Evolutionary conservation across 2,329 filamentous ascomycete species (phyloP).

Genomic region (Erysiphe pulchra): DNA sequence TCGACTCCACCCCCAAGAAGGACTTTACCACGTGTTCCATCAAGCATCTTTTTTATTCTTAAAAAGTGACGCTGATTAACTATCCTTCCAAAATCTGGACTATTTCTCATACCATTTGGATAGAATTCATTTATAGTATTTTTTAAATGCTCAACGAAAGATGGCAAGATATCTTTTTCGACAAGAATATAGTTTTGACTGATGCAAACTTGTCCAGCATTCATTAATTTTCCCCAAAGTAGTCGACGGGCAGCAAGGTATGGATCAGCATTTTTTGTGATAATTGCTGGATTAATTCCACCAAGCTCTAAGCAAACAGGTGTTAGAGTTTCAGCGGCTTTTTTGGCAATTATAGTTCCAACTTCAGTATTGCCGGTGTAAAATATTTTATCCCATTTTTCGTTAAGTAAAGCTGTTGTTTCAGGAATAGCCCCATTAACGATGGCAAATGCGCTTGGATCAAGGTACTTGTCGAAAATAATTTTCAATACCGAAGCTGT

Average conservation of each 20-base stretch:
- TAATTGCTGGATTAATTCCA: slow-evolving; percentile 72
- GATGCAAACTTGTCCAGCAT: slow-evolving; percentile 77
- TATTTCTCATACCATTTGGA: slow-evolving; percentile 55
- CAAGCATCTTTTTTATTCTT: slow-evolving; percentile 77
- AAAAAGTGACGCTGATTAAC: slow-evolving; percentile 58
- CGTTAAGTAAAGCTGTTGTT: slow-evolving; percentile 55
- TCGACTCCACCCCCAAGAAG: slow-evolving; percentile 69
- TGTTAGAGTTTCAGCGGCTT: slow-evolving; percentile 70
- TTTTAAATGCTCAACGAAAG: slow-evolving; percentile 52
- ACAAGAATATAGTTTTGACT: slow-evolving; percentile 81
- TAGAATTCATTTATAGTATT: slow-evolving; percentile 51
- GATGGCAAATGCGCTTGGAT: slow-evolving; percentile 48
- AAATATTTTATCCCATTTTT: slow-evolving; percentile 96
- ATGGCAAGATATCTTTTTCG: slow-evolving; percentile 43
- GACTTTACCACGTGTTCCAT: slow-evolving; percentile 58
- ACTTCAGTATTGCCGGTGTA: slow-evolving; percentile 67
- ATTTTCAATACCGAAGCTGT: slow-evolving; percentile 58
- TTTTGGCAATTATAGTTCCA: slow-evolving; percentile 69
- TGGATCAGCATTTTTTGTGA: slow-evolving; percentile 62
- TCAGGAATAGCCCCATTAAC: slow-evolving; percentile 64
- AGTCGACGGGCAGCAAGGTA: slow-evolving; percentile 59
- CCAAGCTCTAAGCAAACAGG: slow-evolving; percentile 78
- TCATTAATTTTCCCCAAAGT: slow-evolving; percentile 69
- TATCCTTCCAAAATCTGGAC: slow-evolving; percentile 54
- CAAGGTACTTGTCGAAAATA: slow-evolving; percentile 50